Conservation (phyloP, 805 yeast genomes). For the Candida oleophila region DNA sequence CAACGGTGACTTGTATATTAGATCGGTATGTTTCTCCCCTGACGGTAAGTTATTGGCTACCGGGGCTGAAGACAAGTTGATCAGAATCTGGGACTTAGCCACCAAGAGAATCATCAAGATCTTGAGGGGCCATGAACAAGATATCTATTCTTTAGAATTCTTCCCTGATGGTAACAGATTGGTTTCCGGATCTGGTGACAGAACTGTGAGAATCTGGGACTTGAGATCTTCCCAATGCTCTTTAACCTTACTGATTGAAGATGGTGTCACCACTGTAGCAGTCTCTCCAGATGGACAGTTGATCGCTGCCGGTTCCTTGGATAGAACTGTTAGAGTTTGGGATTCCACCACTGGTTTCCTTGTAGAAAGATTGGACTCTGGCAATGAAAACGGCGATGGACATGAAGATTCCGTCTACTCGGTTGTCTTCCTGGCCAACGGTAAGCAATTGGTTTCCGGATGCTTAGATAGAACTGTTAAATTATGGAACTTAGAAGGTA, state of each 20-base stretch:
- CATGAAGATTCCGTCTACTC: slow-evolving; percentile 95
- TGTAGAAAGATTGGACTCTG: slow-evolving; percentile 89
- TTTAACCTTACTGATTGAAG: slow-evolving; percentile 86
- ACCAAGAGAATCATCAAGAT: slow-evolving; percentile 82
- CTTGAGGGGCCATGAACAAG: slow-evolving; percentile 94
- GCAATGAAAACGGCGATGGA: slow-evolving; percentile 84
- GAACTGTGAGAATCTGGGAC: slow-evolving; percentile 97
- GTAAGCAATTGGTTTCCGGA: slow-evolving; percentile 90
- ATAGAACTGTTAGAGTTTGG: slow-evolving; percentile 95
- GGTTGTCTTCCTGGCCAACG: slow-evolving; percentile 89
- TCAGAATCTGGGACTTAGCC: slow-evolving; percentile 93
- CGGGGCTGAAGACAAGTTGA: slow-evolving; percentile 87
- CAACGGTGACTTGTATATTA: slow-evolving; percentile 83
- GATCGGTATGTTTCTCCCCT: slow-evolving; percentile 95
- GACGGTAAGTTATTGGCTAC: slow-evolving; percentile 89
- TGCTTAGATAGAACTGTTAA: slow-evolving; percentile 94
- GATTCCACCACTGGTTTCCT: slow-evolving; percentile 89
- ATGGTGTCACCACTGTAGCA: slow-evolving; percentile 97
- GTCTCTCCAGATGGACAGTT: slow-evolving; percentile 92
- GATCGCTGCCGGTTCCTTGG: slow-evolving; percentile 96
- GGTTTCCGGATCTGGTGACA: slow-evolving; percentile 95
- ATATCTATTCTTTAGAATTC: slow-evolving; percentile 91
- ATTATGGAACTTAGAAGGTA: slow-evolving; percentile 84
- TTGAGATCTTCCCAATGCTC: slow-evolving; percentile 85
- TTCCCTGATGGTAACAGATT: slow-evolving; percentile 92